Conservation (phyloP, 192 early-diverging fungal genomes). For the Coemansia sp. region DNA sequence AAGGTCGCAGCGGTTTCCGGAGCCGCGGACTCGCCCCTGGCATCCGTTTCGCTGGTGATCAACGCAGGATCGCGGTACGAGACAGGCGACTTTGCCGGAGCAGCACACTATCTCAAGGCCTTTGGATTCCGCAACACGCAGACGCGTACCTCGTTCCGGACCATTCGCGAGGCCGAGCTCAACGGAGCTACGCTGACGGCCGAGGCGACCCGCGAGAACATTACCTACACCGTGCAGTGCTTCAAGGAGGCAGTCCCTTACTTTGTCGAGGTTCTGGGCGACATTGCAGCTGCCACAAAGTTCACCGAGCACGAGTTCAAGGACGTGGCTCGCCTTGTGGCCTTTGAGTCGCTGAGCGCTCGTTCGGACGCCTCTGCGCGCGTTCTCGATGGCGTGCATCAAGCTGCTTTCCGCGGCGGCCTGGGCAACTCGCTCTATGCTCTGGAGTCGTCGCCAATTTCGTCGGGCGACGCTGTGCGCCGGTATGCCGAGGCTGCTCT, state of each 20-base stretch:
- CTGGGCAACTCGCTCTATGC: constrained; percentile 95
- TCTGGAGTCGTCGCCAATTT: constrained; percentile 58
- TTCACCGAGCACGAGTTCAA: constrained; percentile 85
- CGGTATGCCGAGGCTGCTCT: constrained; percentile 71
- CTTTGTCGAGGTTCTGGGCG: constrained; percentile 81
- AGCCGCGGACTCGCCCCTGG: constrained; percentile 55
- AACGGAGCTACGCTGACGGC: constrained; percentile 82
- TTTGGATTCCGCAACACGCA: constrained; percentile 83
- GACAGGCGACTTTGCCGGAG: constrained; percentile 67
- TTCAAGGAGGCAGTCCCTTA: constrained; percentile 78
- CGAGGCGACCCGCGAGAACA: constrained; percentile 76
- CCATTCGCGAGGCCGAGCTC: constrained; percentile 86
- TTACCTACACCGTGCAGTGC: constrained; percentile 85
- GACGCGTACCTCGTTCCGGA: constrained; percentile 79
- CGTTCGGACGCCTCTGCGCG: constrained; percentile 61
- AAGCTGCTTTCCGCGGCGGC: constrained; percentile 87
- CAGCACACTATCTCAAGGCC: constrained; percentile 88
- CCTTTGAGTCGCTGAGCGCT: constrained; percentile 64
- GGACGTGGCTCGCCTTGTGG: constrained; percentile 61
- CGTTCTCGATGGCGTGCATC: constrained; percentile 78
- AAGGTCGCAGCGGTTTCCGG: constrained; percentile 30
- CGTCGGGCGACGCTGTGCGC: constrained; percentile 65
- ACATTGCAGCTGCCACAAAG: constrained; percentile 74
- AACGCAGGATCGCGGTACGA: constrained; percentile 87
- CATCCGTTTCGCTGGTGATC: constrained; percentile 79